Percentiles rank a stretch among this genome's conserved stretches.
These are phyloP conservation scores for Camellia sinensis DNA, from an alignment of 148 eudicot species.

Conservation along the genomic window DNA sequence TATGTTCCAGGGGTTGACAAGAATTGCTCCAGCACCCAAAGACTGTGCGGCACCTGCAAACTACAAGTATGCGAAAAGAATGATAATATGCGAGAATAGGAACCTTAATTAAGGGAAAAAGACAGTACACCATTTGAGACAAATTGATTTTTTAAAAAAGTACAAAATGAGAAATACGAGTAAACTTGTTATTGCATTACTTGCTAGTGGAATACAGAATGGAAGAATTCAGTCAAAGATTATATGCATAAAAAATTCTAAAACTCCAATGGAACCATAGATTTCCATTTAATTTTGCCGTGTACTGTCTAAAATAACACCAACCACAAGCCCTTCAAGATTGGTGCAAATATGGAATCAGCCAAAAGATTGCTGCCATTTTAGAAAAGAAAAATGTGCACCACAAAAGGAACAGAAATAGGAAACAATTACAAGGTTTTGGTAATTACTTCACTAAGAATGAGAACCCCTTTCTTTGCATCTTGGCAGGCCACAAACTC, in stretches of 20 bases:
- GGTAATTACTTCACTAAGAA: slow-evolving; percentile 80
- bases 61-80: slow-evolving; percentile 29
- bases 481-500: slow-evolving; percentile 98
- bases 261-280: background rate
- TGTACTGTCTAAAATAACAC: background rate
- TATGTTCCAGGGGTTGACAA: slow-evolving; percentile 96
- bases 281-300: background rate
- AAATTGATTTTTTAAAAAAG: background rate
- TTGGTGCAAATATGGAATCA: background rate
- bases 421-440: slow-evolving; percentile 5
- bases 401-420: background rate
- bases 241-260: background rate
- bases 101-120: background rate
- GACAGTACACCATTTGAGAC: too few species aligned
- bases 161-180: background rate
- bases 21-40: slow-evolving; percentile 91
- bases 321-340: background rate
- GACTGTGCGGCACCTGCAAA: slow-evolving; percentile 99
- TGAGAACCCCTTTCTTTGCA: slow-evolving; percentile 81
- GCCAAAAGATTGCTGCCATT: background rate
- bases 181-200: background rate
- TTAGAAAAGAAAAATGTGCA: background rate
- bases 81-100: background rate
- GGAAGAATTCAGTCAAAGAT: background rate
- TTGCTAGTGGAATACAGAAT: background rate